These are phyloP conservation scores for Tuctoria greenei DNA, from an alignment of 176 grass and related monocot genomes.

Conservation along the genomic window DNA sequence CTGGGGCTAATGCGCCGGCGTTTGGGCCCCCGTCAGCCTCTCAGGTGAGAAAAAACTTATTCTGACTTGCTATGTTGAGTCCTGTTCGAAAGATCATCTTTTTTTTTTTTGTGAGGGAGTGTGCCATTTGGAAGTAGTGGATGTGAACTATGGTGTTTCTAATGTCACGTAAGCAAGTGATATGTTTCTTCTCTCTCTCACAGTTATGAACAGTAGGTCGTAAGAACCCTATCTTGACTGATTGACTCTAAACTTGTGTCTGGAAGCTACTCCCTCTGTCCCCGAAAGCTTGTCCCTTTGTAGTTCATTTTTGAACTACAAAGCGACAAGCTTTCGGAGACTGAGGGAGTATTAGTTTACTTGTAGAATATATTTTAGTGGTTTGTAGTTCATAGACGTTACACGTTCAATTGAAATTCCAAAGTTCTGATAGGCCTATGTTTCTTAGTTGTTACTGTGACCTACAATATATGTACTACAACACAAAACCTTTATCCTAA, in stretches of 20 bases:
- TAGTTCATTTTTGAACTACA: too few species aligned
- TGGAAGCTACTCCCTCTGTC: too few species aligned
- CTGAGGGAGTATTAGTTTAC: too few species aligned
- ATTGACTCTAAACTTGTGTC: not conserved
- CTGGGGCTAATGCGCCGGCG: slow-evolving; percentile 26
- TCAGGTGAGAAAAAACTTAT: slow-evolving; percentile 36
- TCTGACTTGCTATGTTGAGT: not conserved
- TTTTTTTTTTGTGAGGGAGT: not conserved
- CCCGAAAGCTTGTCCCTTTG: too few species aligned
- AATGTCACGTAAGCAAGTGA: not conserved
- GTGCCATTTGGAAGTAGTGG: not conserved
- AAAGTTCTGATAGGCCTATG: not conserved
- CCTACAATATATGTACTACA: not conserved
- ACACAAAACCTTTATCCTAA: too few species aligned
- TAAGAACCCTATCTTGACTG: not conserved
- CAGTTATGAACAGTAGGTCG: not conserved
- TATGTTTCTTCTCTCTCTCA: not conserved
- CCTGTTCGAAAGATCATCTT: not conserved
- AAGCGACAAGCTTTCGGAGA: too few species aligned
- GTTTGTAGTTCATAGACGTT: not conserved
- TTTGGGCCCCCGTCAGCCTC: slow-evolving; percentile 36
- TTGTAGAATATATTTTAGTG: not conserved
- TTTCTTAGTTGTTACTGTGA: not conserved
- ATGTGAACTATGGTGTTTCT: not conserved
- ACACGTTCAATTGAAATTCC: not conserved